Evolutionary conservation across 768 basidiomycete genomes (phyloP).

Genomic region (Chlorophyllum brunneum): DNA sequence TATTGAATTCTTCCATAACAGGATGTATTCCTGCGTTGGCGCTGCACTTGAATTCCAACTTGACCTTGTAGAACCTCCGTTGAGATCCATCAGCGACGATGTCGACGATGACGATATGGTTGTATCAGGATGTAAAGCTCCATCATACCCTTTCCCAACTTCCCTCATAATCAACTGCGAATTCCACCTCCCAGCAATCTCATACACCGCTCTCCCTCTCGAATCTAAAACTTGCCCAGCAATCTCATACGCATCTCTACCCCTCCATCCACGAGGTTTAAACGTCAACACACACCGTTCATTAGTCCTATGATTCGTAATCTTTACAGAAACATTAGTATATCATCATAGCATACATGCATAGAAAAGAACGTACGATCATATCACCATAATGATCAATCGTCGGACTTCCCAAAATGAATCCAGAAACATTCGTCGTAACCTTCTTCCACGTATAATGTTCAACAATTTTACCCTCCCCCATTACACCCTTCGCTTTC

Average conservation of each 20-base stretch:
- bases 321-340: constrained; percentile 29
- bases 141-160: constrained; percentile 45
- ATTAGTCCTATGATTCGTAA: constrained; percentile 87
- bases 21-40: constrained; percentile 58
- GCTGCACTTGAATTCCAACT: no score
- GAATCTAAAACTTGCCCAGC: constrained; percentile 76
- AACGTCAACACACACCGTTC: constrained; percentile 89
- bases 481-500: constrained; percentile 37
- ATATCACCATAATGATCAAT: constrained; percentile 96
- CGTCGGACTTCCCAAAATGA: constrained; percentile 84
- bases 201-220: constrained; percentile 64
- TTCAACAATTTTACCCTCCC: constrained; percentile 64
- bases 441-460: constrained; percentile 98
- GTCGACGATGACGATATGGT: constrained; percentile 28
- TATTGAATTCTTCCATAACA: constrained; percentile 91
- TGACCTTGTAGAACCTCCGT: not conserved
- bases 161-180: constrained; percentile 87
- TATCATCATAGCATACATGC: not conserved
- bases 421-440: constrained; percentile 86
- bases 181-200: constrained; percentile 95
- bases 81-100: not conserved
- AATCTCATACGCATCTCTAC: constrained; percentile 89
- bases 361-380: constrained; percentile 53
- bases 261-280: constrained; percentile 95
- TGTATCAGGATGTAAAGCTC: constrained; percentile 70